Base-by-base conservation (phyloP, 1,284 basidiomycete genomes). In the Ganoderma lucidum region DNA sequence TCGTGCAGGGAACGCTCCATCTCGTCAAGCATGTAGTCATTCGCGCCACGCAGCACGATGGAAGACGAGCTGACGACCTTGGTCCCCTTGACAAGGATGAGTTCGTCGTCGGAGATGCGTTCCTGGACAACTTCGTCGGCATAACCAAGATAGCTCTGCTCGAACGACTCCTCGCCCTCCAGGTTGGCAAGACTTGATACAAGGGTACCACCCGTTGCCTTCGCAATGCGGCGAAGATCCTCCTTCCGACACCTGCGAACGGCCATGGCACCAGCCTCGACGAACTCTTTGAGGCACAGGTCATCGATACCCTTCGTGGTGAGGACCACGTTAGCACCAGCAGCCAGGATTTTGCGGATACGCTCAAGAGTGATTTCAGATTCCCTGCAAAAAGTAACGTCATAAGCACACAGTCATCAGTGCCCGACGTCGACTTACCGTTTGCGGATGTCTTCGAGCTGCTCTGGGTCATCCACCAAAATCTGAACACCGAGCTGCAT, bases 281-380 rank as follows among this genome's bases (percentile, higher is more conserved):
- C 96, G 78, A 99, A 99, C 84, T 99, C 98, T 81, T 99, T 99
- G 76, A 99, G 84, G 80, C 96, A 98, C 41, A 99, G 86, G 79
- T 99, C 98, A 78, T 99, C 98, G 76, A 99, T 99, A 63, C 98
- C 98, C 82, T 99, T 99, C 45, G 98, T 99, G 35, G 98, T 99
- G 67, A 99, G 84, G 60, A 99, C 91, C 71, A 99, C 98, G 78
- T 99, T 99, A 56, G 98, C 98, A 64, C 98, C 98, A 6, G 97
- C 87, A 15, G 93, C 96, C 60, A 99, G 87, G 76, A 99, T 98
- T 86, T 99, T 99, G 76, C 96, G 91, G 73, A 99, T 94, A 64
- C 97, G 90, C 83, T 99, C 98, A 41, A 99, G 85, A 1, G 96
- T 98, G 72, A 99, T 99, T 79, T 99, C 98, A 44, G 94, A 88